These are phyloP conservation scores for Globisporangium nodosum DNA, from an alignment of 352 stramenopile species.

Conservation along the genomic window DNA sequence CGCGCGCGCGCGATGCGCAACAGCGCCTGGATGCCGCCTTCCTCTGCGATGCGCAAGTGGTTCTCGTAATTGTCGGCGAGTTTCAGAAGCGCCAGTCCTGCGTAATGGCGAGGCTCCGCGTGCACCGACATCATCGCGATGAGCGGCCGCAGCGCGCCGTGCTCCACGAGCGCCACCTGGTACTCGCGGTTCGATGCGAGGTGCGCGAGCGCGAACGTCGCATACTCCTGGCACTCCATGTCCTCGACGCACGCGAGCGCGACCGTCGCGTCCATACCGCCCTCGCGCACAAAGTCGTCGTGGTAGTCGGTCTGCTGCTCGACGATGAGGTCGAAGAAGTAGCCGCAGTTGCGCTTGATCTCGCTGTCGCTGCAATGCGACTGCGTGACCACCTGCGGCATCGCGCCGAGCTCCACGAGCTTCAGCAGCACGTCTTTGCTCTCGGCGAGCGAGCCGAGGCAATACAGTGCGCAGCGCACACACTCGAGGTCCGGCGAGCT, in stretches of 20 bases:
- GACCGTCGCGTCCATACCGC: slow-evolving; percentile 87
- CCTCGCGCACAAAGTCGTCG: slow-evolving; percentile 83
- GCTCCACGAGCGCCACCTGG: slow-evolving; percentile 89
- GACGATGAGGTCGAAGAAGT: slow-evolving; percentile 88
- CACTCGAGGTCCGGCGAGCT: slow-evolving; percentile 86
- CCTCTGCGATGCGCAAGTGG: slow-evolving; percentile 93
- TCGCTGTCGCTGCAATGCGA: slow-evolving; percentile 85
- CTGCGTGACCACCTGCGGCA: slow-evolving; percentile 84
- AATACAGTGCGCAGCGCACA: slow-evolving; percentile 88
- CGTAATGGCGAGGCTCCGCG: slow-evolving; percentile 93
- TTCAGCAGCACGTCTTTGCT: slow-evolving; percentile 88
- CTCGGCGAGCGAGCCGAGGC: slow-evolving; percentile 91
- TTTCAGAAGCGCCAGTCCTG: slow-evolving; percentile 94
- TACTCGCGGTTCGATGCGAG: slow-evolving; percentile 93
- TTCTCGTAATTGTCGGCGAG: slow-evolving; percentile 98
- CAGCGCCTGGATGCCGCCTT: slow-evolving; percentile 94
- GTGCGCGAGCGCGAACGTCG: slow-evolving; percentile 93
- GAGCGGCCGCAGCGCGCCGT: slow-evolving; percentile 89
- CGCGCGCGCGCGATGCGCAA: slow-evolving; percentile 88
- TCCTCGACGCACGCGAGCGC: slow-evolving; percentile 91
- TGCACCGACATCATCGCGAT: slow-evolving; percentile 95
- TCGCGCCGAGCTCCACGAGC: slow-evolving; percentile 84
- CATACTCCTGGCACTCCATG: slow-evolving; percentile 95
- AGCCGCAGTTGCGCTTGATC: slow-evolving; percentile 90
- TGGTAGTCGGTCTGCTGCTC: slow-evolving; percentile 92